Evolutionary conservation across 257 asterid species (phyloP).

Genomic region (Hygrophila difformis): DNA sequence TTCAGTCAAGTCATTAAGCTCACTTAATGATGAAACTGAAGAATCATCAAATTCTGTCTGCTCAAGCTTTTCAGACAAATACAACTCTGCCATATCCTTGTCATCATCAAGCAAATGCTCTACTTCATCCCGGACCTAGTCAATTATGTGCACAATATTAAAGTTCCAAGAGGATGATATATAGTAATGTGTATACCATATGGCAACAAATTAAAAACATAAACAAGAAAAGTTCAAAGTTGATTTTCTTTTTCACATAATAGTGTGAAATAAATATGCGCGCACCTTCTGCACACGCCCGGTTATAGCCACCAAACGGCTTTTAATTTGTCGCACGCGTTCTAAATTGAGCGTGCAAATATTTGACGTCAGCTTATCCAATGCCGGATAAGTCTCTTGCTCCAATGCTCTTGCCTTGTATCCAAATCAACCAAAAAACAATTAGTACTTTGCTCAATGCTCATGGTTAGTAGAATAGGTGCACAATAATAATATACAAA

Average conservation of each 20-base stretch:
- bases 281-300: conserved; percentile 85
- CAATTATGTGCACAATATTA: neutral
- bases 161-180: neutral
- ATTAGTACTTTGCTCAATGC: neutral
- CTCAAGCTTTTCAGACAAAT: conserved; percentile 56
- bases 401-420: conserved; percentile 62
- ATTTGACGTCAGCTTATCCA: conserved; percentile 70
- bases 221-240: no score
- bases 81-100: conserved; percentile 93
- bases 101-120: conserved; percentile 90
- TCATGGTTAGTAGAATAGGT: neutral
- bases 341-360: conserved; percentile 79
- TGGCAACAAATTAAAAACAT: neutral
- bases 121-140: conserved; percentile 73
- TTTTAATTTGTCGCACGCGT: conserved; percentile 74
- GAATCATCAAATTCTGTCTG: conserved; percentile 40
- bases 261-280: no score
- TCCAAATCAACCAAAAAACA: neutral
- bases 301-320: conserved; percentile 77
- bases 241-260: no score
- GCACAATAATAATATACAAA: neutral
- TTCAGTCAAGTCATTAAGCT: conserved; percentile 33
- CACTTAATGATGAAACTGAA: conserved; percentile 33
- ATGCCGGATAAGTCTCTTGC: conserved; percentile 75
- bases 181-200: neutral